Evolutionary conservation across 2,329 filamentous ascomycete species (phyloP).

Genomic region (Paraphoma chrysanthemicola): DNA sequence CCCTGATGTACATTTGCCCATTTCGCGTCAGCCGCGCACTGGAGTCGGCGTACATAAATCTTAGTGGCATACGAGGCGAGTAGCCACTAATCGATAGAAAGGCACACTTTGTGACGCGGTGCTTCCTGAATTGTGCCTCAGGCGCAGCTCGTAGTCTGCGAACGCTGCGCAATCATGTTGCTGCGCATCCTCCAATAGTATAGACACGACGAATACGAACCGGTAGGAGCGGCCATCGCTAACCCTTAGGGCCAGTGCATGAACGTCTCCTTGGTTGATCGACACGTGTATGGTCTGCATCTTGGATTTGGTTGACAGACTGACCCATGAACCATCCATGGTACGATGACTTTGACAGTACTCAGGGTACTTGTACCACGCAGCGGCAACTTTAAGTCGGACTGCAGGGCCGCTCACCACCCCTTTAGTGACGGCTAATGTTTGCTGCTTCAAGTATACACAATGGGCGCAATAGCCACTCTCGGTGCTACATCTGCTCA

Average conservation of each 20-base stretch:
- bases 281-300: not conserved
- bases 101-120: conserved; percentile 1
- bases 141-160: not conserved
- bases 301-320: not conserved
- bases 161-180: not conserved
- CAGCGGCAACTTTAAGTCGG: not conserved
- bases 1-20: conserved; percentile 1
- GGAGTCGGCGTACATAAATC: not conserved
- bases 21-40: not conserved
- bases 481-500: not conserved
- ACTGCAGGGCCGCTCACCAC: not conserved
- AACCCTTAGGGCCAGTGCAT: not conserved
- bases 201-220: conserved; percentile 7
- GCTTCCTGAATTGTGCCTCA: conserved; percentile 1
- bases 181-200: not conserved
- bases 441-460: conserved; percentile 9
- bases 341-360: not conserved
- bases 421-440: conserved; percentile 13
- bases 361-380: not conserved
- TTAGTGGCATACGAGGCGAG: not conserved
- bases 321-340: not conserved
- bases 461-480: conserved; percentile 4
- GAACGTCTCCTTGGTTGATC: too few species aligned
- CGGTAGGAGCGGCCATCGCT: not conserved
- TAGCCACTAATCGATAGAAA: not conserved